These are phyloP conservation scores for Serendipita sp. DNA, from an alignment of 768 basidiomycete genomes.

Conservation along the genomic window DNA sequence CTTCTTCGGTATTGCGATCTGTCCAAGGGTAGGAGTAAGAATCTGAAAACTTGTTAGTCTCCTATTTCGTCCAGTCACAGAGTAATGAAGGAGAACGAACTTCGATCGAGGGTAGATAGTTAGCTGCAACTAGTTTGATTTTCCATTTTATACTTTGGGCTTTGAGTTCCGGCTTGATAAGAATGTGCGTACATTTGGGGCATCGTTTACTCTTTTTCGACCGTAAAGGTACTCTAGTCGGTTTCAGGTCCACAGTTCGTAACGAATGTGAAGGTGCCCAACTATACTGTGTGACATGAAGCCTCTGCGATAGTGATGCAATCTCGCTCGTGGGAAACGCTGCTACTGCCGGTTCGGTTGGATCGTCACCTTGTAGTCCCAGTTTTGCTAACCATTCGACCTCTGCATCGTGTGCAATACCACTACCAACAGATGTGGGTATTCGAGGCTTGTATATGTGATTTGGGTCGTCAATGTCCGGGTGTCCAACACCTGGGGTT, in stretches of 20 bases:
- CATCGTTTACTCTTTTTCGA: slow-evolving; percentile 94
- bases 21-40: neutral
- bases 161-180: slow-evolving; percentile 97
- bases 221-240: slow-evolving; percentile 78
- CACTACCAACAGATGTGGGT: neutral
- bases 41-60: neutral
- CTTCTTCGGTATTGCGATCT: slow-evolving; percentile 20
- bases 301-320: neutral
- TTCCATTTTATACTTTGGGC: slow-evolving; percentile 88
- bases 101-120: slow-evolving; percentile 78
- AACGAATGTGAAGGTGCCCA: neutral
- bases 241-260: slow-evolving; percentile 36
- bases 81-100: slow-evolving; percentile 47
- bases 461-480: slow-evolving; percentile 2
- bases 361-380: neutral
- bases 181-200: slow-evolving; percentile 81
- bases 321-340: neutral
- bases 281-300: neutral
- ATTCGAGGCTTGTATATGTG: neutral
- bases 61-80: neutral
- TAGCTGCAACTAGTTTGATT: slow-evolving; percentile 92
- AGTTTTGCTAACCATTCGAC: slow-evolving; percentile 11
- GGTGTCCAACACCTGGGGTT: neutral
- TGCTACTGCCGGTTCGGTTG: neutral
- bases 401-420: slow-evolving; percentile 10